Percentiles rank a stretch among this genome's conserved stretches.
Evolutionary conservation across 1,284 basidiomycete species (phyloP).

Genomic region (Ganoderma leucocontextum): DNA sequence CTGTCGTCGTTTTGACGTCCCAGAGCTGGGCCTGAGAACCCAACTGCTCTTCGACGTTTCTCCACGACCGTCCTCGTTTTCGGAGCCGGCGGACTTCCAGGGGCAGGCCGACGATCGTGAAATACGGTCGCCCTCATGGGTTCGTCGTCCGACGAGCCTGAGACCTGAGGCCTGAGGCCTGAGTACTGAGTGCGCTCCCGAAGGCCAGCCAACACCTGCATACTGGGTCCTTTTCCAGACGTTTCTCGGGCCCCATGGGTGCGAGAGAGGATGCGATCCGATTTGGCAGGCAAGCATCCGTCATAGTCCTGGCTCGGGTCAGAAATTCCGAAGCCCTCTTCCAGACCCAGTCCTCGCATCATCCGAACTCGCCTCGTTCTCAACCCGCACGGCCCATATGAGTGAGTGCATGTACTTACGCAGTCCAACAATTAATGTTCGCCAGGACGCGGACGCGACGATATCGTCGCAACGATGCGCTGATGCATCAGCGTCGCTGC

Average conservation of each 20-base stretch:
- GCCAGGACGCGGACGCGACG: background rate
- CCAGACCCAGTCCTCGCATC: background rate
- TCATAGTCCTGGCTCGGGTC: background rate
- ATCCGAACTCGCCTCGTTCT: background rate
- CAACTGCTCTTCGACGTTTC: background rate
- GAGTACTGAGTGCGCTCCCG: background rate
- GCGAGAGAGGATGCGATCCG: background rate
- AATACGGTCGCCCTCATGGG: background rate
- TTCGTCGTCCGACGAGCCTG: background rate
- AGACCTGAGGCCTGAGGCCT: background rate
- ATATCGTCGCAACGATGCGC: background rate
- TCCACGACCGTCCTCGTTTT: background rate
- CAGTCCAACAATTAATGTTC: too few relatives aligned
- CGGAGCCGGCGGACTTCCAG: slow-evolving; percentile 4
- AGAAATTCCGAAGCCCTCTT: background rate
- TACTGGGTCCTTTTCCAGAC: background rate
- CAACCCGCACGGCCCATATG: background rate
- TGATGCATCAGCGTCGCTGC: background rate
- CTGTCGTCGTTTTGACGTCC: background rate
- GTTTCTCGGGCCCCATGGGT: background rate
- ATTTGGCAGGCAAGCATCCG: background rate
- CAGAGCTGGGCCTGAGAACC: background rate
- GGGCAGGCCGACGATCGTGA: background rate
- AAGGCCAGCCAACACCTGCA: background rate
- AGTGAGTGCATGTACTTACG: too few relatives aligned